Percentiles rank a stretch among this genome's conserved stretches.
These are phyloP conservation scores for Aegilops tauschii DNA, from an alignment of 176 grass and related monocot species.

Conservation along the genomic window DNA sequence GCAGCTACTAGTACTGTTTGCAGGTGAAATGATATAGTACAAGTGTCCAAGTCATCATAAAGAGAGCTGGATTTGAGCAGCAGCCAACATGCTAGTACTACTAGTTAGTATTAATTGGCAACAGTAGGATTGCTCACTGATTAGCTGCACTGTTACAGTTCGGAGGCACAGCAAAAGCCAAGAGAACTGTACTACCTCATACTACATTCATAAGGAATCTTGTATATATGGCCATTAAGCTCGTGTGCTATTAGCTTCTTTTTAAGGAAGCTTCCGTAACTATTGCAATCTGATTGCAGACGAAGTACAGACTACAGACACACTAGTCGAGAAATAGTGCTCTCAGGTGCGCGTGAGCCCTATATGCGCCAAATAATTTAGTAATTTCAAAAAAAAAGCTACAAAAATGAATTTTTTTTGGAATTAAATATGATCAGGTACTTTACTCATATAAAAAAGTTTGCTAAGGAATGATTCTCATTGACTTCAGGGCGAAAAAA, in stretches of 20 bases:
- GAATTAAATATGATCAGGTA: no score
- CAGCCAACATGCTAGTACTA: not conserved
- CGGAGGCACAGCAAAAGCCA: not conserved
- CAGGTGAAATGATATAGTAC: slow-evolving; percentile 8
- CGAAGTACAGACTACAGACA: not conserved
- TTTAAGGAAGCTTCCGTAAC: not conserved
- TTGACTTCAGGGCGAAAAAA: no score
- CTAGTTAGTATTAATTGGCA: not conserved
- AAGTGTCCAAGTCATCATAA: not conserved
- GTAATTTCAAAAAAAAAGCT: no score
- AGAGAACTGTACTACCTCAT: not conserved
- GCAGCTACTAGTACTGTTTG: not conserved
- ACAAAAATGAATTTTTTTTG: no score
- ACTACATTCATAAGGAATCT: slow-evolving; percentile 24
- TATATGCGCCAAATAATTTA: no score
- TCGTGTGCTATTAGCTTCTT: slow-evolving; percentile 13
- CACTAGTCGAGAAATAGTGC: no score
- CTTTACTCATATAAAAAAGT: no score
- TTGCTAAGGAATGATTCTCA: no score
- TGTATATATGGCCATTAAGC: slow-evolving; percentile 17
- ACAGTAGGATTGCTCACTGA: slow-evolving; percentile 33
- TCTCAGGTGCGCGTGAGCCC: no score
- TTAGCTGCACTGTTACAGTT: not conserved
- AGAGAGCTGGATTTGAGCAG: not conserved
- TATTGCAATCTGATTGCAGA: not conserved